Evolutionary conservation across 176 grass and related monocot species (phyloP).

Genomic region (Zea luxurians): DNA sequence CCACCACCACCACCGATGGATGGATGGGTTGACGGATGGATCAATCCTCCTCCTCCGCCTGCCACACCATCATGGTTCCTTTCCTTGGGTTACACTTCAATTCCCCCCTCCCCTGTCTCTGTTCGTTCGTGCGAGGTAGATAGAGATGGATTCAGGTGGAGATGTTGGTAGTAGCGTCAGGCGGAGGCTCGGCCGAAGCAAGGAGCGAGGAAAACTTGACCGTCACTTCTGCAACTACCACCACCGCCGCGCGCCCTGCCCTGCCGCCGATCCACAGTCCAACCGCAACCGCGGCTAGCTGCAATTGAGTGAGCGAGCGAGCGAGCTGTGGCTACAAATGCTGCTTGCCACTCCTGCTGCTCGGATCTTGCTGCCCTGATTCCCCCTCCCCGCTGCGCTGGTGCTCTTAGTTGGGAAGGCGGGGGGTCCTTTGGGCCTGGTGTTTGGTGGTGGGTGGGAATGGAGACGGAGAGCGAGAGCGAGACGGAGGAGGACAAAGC

Average conservation of each 20-base stretch:
- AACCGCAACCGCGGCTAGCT: background rate
- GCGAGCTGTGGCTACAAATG: conserved; percentile 47
- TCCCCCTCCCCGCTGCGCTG: background rate
- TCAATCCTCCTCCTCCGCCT: conserved; percentile 24
- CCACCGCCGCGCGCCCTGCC: background rate
- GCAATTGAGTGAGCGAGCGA: background rate
- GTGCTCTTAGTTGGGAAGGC: conserved; percentile 21
- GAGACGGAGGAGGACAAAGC: conserved; percentile 18
- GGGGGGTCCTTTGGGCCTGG: background rate
- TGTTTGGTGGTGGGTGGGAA: conserved; percentile 53
- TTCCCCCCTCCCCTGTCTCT: background rate
- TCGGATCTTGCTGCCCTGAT: conserved; percentile 32
- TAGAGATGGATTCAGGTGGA: conserved; percentile 36
- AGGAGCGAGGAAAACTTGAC: conserved; percentile 39
- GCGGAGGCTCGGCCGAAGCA: background rate
- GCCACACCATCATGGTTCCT: conserved; percentile 71
- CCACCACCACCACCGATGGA: conserved; percentile 5
- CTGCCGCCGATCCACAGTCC: background rate
- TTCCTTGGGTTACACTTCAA: conserved; percentile 89
- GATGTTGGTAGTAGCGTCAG: conserved; percentile 38
- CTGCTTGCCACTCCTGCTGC: conserved; percentile 33
- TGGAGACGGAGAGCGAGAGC: conserved; percentile 2
- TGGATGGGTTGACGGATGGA: conserved; percentile 12
- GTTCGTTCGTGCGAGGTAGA: conserved; percentile 19
- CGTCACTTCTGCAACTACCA: conserved; percentile 48